Evolutionary conservation across 371 early-diverging fungal genomes (phyloP), one percentile per base, ranked within the genome.

Genomic region (Mucor racemosus): DNA sequence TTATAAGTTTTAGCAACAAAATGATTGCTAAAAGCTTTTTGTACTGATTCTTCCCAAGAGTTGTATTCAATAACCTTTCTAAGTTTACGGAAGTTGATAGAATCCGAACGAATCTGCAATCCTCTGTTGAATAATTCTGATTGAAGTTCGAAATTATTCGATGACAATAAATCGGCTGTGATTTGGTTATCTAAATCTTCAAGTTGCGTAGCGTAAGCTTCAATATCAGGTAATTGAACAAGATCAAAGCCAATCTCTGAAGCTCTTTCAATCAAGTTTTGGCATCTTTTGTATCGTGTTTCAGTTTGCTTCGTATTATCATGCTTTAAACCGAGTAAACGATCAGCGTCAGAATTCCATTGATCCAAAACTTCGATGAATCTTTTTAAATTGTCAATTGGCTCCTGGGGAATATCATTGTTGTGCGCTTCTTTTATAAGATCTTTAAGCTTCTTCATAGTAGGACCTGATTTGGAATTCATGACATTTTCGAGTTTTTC

Each of bases 351-450:
- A 7, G 76, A 74, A 2, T 82, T 74, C 88, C 88, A 90, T 5
- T 78, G 75, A 34, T 79, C 72, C 10, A 85, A 82, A 9, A 66
- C 65, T 5, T 71, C 70, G 10, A 88, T 78, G 67, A 84, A 89
- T 17, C 74, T 76, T 34, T 74, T 56, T 26, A 90, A 65, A 4
- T 75, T 71, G 13, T 69, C 72, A 8, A 82, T 77, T 42, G 83
- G 85, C 21, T 78, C 65, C 6, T 53, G 19, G 5, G 66, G 44
- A n/a, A 48, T 63, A 40, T 41, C 33, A 13, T 87, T 75, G 46
- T 79, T 74, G 7, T 87, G 84, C 1, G 86, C 86, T 44, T 84
- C 86, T 26, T 76, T 62, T 0, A 86, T 63, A 0, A 90, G 69
- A 0, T 78, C 73, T 14, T 79, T 76, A 14, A 92, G 75, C 0